A percentile compares a stretch with the other conserved stretches of the same genome.
These are phyloP conservation scores for Xylaria sp. DNA, from an alignment of 2,329 filamentous ascomycete genomes.

Conservation along the genomic window DNA sequence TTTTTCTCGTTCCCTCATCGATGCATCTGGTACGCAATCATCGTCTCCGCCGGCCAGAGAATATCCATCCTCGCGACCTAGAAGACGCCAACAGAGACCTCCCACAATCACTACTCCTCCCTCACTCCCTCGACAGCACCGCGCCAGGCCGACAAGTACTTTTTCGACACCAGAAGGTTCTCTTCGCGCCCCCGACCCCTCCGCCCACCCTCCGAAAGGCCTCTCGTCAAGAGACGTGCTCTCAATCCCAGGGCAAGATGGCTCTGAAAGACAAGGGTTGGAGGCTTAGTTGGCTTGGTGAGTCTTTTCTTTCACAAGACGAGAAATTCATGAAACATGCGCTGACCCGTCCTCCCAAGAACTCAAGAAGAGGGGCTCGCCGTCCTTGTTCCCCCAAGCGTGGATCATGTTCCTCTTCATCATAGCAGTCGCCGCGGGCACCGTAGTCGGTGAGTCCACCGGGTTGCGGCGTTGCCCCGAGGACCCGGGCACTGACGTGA, in stretches of 20 bases:
- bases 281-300: slow-evolving; percentile 15
- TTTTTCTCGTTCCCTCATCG: neutral
- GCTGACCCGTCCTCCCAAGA: slow-evolving; percentile 6
- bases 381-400: slow-evolving; percentile 17
- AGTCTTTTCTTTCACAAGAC: neutral
- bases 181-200: slow-evolving; percentile 4
- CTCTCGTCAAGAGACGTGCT: neutral
- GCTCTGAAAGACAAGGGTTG: slow-evolving; percentile 7
- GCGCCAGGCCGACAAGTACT: slow-evolving; percentile 19
- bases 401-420: slow-evolving; percentile 23
- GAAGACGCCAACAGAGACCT: slow-evolving; percentile 11
- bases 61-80: neutral
- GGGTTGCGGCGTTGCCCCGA: neutral
- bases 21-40: neutral
- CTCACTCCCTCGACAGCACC: slow-evolving; percentile 11
- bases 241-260: slow-evolving; percentile 2
- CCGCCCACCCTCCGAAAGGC: neutral
- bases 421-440: slow-evolving; percentile 10
- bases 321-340: neutral
- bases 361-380: slow-evolving; percentile 15
- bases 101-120: slow-evolving; percentile 21
- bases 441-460: slow-evolving; percentile 24
- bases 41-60: neutral
- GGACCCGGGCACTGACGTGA: neutral
- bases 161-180: slow-evolving; percentile 20